Evolutionary conservation across 2,329 filamentous ascomycete species (phyloP).

Genomic region (Aspergillus latus): DNA sequence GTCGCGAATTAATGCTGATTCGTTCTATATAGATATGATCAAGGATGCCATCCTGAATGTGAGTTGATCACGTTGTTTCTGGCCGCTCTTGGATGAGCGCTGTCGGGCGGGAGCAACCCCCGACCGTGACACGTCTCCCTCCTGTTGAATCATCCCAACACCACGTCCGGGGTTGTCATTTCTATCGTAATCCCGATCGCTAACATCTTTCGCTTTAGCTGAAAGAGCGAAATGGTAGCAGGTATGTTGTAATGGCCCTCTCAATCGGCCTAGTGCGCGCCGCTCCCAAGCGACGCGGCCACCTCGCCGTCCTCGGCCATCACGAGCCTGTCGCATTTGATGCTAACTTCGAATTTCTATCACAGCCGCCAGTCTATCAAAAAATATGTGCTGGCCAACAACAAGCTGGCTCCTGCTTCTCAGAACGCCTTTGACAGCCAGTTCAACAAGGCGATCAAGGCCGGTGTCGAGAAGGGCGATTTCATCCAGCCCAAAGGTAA

Average conservation of each 20-base stretch:
- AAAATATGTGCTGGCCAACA: constrained; percentile 73
- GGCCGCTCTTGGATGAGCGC: constrained; percentile 40
- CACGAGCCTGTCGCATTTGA: constrained; percentile 21
- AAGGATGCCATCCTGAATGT: constrained; percentile 70
- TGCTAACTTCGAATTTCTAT: constrained; percentile 33
- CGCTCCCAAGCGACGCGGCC: constrained; percentile 21
- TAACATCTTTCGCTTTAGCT: constrained; percentile 58
- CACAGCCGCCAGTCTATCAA: constrained; percentile 69
- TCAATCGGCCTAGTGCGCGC: constrained; percentile 10
- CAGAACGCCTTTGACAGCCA: constrained; percentile 66
- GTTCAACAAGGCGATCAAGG: constrained; percentile 82
- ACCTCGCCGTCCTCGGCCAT: constrained; percentile 11
- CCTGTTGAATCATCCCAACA: constrained; percentile 24
- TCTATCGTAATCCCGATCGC: constrained; percentile 35
- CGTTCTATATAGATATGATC: constrained; percentile 63
- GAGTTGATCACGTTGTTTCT: constrained; percentile 58
- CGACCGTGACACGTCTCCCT: constrained; percentile 39
- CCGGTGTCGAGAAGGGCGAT: constrained; percentile 80
- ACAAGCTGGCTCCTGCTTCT: constrained; percentile 58
- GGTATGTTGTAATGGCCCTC: constrained; percentile 53
- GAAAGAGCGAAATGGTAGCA: constrained; percentile 69
- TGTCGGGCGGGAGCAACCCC: constrained; percentile 33
- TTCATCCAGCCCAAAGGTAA: constrained; percentile 90
- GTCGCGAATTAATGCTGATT: constrained; percentile 59
- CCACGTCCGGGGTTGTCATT: constrained; percentile 24